Conservation (phyloP, 73 alveolate genomes). For the Paramecium biaurelia region DNA sequence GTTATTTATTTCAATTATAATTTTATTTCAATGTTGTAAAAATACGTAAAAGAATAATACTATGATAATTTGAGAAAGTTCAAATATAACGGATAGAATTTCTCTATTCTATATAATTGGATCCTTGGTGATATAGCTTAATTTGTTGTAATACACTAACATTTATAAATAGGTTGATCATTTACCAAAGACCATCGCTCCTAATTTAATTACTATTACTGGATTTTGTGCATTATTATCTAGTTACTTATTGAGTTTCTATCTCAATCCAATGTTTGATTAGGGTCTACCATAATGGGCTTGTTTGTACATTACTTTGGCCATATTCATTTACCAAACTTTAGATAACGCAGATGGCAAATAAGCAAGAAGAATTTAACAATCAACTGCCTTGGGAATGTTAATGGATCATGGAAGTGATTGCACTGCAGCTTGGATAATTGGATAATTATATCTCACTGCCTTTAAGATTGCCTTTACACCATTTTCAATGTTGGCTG, state of each 20-base stretch:
- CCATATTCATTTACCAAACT: constrained; percentile 61
- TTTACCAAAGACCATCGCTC: constrained; percentile 43
- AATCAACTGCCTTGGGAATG: constrained; percentile 77
- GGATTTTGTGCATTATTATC: constrained; percentile 29
- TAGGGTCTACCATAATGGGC: constrained; percentile 58
- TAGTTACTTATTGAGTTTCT: neutral
- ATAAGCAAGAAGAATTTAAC: constrained; percentile 70
- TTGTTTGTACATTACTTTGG: neutral
- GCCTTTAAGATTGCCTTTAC: neutral
- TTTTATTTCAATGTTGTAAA: neutral
- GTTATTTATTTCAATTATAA: neutral
- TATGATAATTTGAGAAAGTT: neutral
- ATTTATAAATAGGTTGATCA: neutral
- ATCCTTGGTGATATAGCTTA: constrained; percentile 26
- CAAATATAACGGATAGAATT: constrained; percentile 46
- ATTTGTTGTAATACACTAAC: constrained; percentile 17
- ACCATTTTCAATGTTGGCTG: neutral
- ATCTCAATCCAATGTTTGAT: constrained; percentile 33
- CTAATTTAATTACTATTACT: constrained; percentile 42
- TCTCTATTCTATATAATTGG: constrained; percentile 47
- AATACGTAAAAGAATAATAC: neutral
- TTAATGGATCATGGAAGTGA: constrained; percentile 79
- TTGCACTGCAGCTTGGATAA: constrained; percentile 68
- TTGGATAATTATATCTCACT: constrained; percentile 27
- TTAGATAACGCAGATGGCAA: constrained; percentile 76